Percentiles rank a stretch among this genome's conserved stretches.
phyloP scores from a whole-genome alignment of 2,329 filamentous ascomycete species.

The Calonectria pseudoturangicola region DNA sequence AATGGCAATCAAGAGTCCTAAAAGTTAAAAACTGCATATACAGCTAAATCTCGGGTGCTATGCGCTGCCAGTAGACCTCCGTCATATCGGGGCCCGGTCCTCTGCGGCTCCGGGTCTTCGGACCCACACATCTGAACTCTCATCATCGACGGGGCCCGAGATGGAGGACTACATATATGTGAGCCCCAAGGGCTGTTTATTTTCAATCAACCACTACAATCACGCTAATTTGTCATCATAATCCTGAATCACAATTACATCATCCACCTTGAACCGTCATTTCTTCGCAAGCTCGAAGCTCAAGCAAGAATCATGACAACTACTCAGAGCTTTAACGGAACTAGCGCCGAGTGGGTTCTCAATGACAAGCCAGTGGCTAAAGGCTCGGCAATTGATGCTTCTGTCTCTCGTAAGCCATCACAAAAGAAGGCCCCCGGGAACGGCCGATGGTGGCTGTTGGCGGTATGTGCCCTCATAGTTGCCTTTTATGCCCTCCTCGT shows the following conservation, averaged over 20 bases:
- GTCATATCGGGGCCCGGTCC: neutral
- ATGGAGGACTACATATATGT: neutral
- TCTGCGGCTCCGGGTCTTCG: neutral
- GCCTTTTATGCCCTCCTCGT: neutral
- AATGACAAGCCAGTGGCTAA: too few relatives aligned
- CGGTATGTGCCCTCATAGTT: neutral
- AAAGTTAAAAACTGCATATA: neutral
- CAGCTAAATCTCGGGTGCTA: too few relatives aligned
- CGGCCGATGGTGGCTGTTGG: constrained; percentile 8
- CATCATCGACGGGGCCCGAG: neutral
- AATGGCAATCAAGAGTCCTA: too few relatives aligned
- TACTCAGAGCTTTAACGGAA: neutral
- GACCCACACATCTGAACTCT: constrained; percentile 8
- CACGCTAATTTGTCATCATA: neutral
- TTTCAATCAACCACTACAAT: neutral
- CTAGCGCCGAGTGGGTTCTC: neutral
- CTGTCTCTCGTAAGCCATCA: neutral
- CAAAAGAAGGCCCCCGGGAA: neutral
- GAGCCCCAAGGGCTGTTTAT: neutral
- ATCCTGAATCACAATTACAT: too few relatives aligned
- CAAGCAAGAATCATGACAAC: neutral
- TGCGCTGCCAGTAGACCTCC: too few relatives aligned
- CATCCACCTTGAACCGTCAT: too few relatives aligned
- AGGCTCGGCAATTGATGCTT: too few relatives aligned
- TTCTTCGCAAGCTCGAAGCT: neutral